A percentile compares a stretch with the other conserved stretches of the same genome.
Conservation (phyloP, 768 basidiomycete genomes). For the Serpula lacrymans region DNA sequence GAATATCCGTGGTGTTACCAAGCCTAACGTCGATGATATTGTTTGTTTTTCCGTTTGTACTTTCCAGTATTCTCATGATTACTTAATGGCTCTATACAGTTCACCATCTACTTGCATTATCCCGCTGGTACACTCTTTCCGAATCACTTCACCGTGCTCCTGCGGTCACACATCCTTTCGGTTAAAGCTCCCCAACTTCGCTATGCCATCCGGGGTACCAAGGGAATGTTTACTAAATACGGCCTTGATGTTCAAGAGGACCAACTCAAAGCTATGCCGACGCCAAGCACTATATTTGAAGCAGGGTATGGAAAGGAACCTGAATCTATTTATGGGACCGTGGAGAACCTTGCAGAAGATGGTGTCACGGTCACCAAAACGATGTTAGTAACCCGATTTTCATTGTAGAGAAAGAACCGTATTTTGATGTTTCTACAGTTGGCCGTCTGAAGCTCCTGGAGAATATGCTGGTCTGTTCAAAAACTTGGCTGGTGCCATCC, state of each 20-base stretch:
- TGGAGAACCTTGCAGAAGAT: slow-evolving; percentile 54
- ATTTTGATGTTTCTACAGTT: slow-evolving; percentile 37
- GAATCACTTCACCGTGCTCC: slow-evolving; percentile 61
- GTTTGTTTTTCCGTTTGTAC: slow-evolving; percentile 33
- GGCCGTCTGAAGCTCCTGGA: slow-evolving; percentile 60
- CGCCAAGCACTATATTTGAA: slow-evolving; percentile 43
- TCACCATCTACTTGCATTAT: slow-evolving; percentile 54
- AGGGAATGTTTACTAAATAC: slow-evolving; percentile 70
- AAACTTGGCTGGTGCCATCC: slow-evolving; percentile 63
- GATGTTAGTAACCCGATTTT: slow-evolving; percentile 24
- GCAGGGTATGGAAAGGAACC: slow-evolving; percentile 58
- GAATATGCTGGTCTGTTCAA: slow-evolving; percentile 59
- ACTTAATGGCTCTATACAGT: slow-evolving; percentile 30
- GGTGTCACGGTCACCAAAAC: slow-evolving; percentile 30
- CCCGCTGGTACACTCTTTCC: slow-evolving; percentile 34
- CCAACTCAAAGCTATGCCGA: slow-evolving; percentile 57
- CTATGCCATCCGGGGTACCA: slow-evolving; percentile 67
- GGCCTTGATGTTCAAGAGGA: slow-evolving; percentile 81
- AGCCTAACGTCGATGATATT: slow-evolving; percentile 61
- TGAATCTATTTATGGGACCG: slow-evolving; percentile 55
- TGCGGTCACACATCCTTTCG: slow-evolving; percentile 69
- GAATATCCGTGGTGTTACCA: slow-evolving; percentile 66
- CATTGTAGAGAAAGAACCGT: too few relatives aligned
- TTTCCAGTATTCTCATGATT: neutral
- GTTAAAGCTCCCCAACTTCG: slow-evolving; percentile 64